Percentiles rank a stretch among this genome's conserved stretches.
These are phyloP conservation scores for Trypanosomatidae sp. DNA, from an alignment of 208 protist genomes.

Conservation along the genomic window DNA sequence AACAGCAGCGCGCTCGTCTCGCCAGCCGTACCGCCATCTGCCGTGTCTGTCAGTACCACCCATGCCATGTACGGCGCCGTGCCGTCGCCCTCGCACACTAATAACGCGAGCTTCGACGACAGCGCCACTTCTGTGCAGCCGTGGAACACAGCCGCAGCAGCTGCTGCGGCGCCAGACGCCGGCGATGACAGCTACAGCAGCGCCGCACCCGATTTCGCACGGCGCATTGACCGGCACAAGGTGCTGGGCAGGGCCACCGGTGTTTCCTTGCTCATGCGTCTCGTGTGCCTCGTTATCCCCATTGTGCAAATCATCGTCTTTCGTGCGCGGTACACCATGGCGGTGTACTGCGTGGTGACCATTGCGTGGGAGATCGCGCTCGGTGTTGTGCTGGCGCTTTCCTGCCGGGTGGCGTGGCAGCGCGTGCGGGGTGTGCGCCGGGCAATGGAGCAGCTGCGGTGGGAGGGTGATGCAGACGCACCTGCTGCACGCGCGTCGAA, in stretches of 20 bases:
- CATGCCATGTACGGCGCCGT: too few relatives aligned
- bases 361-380: constrained; percentile 1
- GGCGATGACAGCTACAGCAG: neutral
- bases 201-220: too few relatives aligned
- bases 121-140: too few relatives aligned
- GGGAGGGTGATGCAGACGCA: too few relatives aligned
- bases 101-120: too few relatives aligned
- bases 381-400: neutral
- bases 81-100: too few relatives aligned
- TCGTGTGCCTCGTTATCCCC: neutral
- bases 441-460: constrained; percentile 16
- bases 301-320: too few relatives aligned
- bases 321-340: neutral
- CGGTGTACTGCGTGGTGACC: neutral
- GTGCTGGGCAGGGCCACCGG: neutral
- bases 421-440: constrained; percentile 1
- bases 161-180: neutral
- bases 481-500: too few relatives aligned
- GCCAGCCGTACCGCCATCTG: too few relatives aligned
- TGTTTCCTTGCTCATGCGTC: constrained; percentile 1
- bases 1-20: too few relatives aligned
- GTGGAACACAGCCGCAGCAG: too few relatives aligned
- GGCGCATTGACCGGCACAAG: constrained; percentile 3
- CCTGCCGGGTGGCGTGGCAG: neutral
- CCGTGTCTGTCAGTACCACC: too few relatives aligned